Conservation (phyloP, 129 eudicot genomes). For the Chrysanthemum makinoi region DNA sequence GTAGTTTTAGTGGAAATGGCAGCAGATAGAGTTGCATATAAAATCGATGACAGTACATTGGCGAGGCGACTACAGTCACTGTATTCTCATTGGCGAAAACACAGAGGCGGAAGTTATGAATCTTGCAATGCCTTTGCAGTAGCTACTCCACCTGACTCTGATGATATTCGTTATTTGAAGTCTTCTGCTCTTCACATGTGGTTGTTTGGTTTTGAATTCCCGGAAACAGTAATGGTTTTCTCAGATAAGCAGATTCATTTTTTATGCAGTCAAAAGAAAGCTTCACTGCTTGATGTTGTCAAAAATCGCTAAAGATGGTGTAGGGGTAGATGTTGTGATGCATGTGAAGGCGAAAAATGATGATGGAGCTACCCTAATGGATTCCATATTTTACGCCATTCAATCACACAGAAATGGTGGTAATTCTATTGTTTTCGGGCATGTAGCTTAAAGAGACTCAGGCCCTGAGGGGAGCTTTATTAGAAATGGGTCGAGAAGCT, state of each 20-base stretch:
- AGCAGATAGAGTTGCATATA: too few relatives aligned
- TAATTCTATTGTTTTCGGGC: constrained; percentile 42
- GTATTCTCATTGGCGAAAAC: constrained; percentile 50
- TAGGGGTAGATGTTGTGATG: constrained; percentile 47
- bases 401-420: neutral
- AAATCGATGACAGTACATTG: too few relatives aligned
- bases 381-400: constrained; percentile 33
- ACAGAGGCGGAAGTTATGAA: constrained; percentile 40
- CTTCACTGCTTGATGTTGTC: constrained; percentile 45
- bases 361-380: constrained; percentile 46
- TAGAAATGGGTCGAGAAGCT: constrained; percentile 46
- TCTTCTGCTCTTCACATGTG: constrained; percentile 62
- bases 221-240: constrained; percentile 68
- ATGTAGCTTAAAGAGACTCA: constrained; percentile 49
- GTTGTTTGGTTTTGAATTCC: constrained; percentile 64
- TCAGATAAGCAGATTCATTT: constrained; percentile 55
- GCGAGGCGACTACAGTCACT: neutral
- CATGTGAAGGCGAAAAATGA: constrained; percentile 49
- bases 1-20: too few relatives aligned
- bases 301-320: constrained; percentile 53
- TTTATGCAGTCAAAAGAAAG: constrained; percentile 63
- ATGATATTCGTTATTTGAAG: constrained; percentile 58
- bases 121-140: constrained; percentile 44
- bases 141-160: constrained; percentile 60
- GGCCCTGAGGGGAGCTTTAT: constrained; percentile 54